Evolutionary conservation across 2,329 filamentous ascomycete genomes (phyloP), one percentile per base, ranked within the genome.

Genomic region (Sclerotinia trifoliorum): DNA sequence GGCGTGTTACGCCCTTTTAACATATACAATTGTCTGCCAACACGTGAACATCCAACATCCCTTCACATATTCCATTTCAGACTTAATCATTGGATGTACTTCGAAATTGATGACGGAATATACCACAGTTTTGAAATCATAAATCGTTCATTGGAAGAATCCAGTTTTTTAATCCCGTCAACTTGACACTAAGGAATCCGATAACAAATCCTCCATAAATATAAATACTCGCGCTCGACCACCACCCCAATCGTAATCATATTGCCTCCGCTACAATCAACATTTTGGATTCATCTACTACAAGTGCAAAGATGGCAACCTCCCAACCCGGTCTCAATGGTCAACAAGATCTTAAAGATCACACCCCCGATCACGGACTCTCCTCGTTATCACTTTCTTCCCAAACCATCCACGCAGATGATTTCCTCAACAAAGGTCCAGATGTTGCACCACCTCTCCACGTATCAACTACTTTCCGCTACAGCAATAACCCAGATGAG

Each of bases 381-480:
- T 65, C 72, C 11, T 61, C 70, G 10, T 79, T 86, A 62, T 83
- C 87, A 5, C 81, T 91, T 61, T 85, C 91, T 10, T 92, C 93
- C 7, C 84, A 86, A 67, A 86, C 90, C n/a, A 82, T 96, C 71
- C 93, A 96, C 78, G 92, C 90, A 71, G 93, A 96, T 76, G 89
- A 96, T 80, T 83, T 83, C 74, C 84, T 95, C 75, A 92, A 92
- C 79, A 80, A 83, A 46, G 86, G 91, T 73, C 84, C 88, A 63
- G 93, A 95, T 77, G 90, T 98, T 67, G 93, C 94, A 17, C 94
- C 95, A 69, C 88, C 94, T 5, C 84, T 98, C 76, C 94, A 98
- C 78, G 88, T 96, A 71, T 93, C 93, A 70, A 97, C 94, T 17
- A 98, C 93, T 21, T 98, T 93, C 80, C 88, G 92, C 73, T 98